These are phyloP conservation scores for Amanita rimosa DNA, from an alignment of 768 basidiomycete species.

Conservation along the genomic window DNA sequence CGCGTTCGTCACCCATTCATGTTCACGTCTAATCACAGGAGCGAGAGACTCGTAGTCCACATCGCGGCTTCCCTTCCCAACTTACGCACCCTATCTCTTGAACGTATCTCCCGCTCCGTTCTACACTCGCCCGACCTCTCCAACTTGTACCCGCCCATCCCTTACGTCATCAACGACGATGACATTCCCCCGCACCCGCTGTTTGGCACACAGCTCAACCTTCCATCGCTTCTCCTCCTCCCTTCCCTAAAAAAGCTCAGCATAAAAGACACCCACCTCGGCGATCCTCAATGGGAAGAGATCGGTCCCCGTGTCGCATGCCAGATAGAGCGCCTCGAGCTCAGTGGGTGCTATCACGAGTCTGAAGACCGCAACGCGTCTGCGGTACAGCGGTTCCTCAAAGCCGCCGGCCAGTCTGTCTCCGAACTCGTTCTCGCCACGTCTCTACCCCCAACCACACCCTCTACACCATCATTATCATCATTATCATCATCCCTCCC, in stretches of 20 bases:
- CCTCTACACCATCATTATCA: conserved; percentile 21
- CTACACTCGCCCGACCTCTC: conserved; percentile 52
- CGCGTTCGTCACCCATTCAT: conserved; percentile 8
- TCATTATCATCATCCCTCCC: background rate
- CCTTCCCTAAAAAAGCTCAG: conserved; percentile 49
- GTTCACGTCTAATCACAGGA: conserved; percentile 31
- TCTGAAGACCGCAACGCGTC: conserved; percentile 38
- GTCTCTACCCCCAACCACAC: conserved; percentile 18
- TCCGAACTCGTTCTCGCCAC: conserved; percentile 43
- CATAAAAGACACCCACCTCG: conserved; percentile 63
- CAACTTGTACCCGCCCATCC: conserved; percentile 38
- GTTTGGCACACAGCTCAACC: conserved; percentile 44
- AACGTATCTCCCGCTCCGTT: conserved; percentile 54
- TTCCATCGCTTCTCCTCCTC: conserved; percentile 57
- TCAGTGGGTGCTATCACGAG: conserved; percentile 45
- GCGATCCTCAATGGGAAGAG: conserved; percentile 45
- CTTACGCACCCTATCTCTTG: conserved; percentile 45
- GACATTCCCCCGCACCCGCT: conserved; percentile 45
- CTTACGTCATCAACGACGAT: conserved; percentile 49
- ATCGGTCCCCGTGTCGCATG: conserved; percentile 30
- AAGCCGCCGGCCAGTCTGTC: conserved; percentile 42
- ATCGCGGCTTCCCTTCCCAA: conserved; percentile 50
- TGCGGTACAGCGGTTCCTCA: conserved; percentile 52
- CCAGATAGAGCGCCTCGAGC: conserved; percentile 43
- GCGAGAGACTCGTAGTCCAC: conserved; percentile 59